A percentile compares a stretch with the other conserved stretches of the same genome.
phyloP scores from a whole-genome alignment of 345 rosid species.

The Syzygium jambos region DNA sequence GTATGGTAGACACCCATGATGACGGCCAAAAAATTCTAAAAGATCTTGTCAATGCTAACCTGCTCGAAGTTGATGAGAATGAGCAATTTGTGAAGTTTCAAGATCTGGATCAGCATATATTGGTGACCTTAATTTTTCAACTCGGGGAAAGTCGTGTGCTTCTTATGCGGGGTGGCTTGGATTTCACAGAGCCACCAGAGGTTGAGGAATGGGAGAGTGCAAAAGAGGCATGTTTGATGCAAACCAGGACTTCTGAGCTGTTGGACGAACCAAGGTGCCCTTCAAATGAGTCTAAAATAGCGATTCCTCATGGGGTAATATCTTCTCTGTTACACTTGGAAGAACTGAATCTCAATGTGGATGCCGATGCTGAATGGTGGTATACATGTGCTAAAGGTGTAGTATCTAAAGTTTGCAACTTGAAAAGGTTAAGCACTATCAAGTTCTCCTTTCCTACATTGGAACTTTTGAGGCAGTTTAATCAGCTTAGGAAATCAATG shows the following conservation, averaged over 20 bases:
- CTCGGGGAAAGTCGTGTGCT: neutral
- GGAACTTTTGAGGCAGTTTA: neutral
- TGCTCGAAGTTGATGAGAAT: neutral
- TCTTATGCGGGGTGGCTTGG: slow-evolving; percentile 1
- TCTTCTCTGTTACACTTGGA: neutral
- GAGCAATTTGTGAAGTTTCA: neutral
- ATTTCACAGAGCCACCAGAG: slow-evolving; percentile 3
- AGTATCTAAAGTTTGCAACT: neutral
- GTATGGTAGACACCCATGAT: neutral
- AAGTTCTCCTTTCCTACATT: neutral
- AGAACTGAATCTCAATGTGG: neutral
- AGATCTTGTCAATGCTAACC: neutral
- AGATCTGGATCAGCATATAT: neutral
- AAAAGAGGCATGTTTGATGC: slow-evolving; percentile 5
- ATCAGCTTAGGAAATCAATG: neutral
- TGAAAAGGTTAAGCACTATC: neutral
- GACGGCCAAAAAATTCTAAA: neutral
- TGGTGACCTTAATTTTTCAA: neutral
- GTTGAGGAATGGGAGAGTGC: slow-evolving; percentile 9
- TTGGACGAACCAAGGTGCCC: slow-evolving; percentile 6
- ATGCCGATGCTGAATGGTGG: neutral
- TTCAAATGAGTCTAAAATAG: neutral
- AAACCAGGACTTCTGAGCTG: slow-evolving; percentile 3
- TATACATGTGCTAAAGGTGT: neutral
- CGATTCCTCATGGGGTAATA: neutral